phyloP scores from a whole-genome alignment of 164 flowering plant genomes.

The grape (Vitis vinifera) region DNA sequence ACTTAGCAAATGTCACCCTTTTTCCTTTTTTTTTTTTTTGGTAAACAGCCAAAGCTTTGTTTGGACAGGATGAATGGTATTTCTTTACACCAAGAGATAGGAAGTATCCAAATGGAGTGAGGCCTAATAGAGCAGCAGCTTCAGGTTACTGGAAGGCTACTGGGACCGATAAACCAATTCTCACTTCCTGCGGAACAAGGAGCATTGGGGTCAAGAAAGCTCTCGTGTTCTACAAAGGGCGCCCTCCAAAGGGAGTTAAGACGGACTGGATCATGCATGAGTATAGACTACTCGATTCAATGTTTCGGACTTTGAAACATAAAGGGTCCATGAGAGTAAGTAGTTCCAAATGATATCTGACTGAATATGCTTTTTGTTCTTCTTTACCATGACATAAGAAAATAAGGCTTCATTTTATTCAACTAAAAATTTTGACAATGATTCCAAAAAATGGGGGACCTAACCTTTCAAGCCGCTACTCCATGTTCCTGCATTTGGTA shows the following conservation, averaged over 20 bases:
- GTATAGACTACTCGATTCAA: slow-evolving; percentile 28
- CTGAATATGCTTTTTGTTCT: too few species aligned
- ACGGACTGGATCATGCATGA: slow-evolving; percentile 47
- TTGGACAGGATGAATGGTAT: slow-evolving; percentile 41
- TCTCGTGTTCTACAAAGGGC: slow-evolving; percentile 35
- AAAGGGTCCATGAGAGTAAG: slow-evolving; percentile 35
- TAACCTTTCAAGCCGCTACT: too few species aligned
- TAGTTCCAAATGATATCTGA: too few species aligned
- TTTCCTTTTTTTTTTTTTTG: background rate
- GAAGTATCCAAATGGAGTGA: slow-evolving; percentile 39
- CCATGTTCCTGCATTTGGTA: too few species aligned
- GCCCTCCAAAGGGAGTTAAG: slow-evolving; percentile 34
- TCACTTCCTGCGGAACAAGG: slow-evolving; percentile 17
- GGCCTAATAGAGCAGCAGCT: slow-evolving; percentile 37
- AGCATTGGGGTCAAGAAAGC: slow-evolving; percentile 35
- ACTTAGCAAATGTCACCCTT: background rate
- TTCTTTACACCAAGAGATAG: slow-evolving; percentile 44
- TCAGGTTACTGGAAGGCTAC: slow-evolving; percentile 45
- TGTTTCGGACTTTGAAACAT: slow-evolving; percentile 14
- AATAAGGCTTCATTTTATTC: too few species aligned
- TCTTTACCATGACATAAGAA: too few species aligned
- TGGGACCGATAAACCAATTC: slow-evolving; percentile 34
- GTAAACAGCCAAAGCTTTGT: slow-evolving; percentile 24
- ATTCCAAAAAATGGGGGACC: too few species aligned
- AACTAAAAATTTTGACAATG: too few species aligned